Evolutionary conservation across 768 basidiomycete genomes (phyloP), one percentile per base, ranked within the genome.

Genomic region (Arthromyces matolae): DNA sequence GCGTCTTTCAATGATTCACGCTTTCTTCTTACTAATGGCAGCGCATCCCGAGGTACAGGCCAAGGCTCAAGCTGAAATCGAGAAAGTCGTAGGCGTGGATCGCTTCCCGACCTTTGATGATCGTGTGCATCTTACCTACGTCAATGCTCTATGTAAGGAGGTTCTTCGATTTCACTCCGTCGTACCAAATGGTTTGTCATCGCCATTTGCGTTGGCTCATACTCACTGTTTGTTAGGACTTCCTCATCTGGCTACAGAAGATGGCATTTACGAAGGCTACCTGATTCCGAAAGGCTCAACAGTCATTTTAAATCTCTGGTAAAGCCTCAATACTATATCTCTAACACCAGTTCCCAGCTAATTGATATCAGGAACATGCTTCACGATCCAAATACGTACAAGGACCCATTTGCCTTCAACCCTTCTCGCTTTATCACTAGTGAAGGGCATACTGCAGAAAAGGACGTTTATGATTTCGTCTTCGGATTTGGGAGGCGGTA

Each of bases 401-500:
- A 33, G 0, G 42, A 64, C 20, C 61, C 61, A 2, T 32, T 51
- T 45, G 35, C 4, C 4, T 63, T 64, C 48, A 39, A 55, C 5
- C 63, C 63, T 3, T 42, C 37, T 13, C 50, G 62, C 8, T 64
- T 61, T 19, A 27, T 60, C 10, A 12, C 6, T 2, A 37, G 40
- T 1, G 46, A 52, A 5, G 39, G 32, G 19, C 35, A 47, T 10
- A 16, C 16, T 7, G 61, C 68, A 3, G 66, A 72, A 36, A 29
- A 23, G 3, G 71, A 74, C 51, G 66, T 71, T 1, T 62, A 65
- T 13, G 59, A 58, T 5, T 58, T 70, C 19, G 68, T 67, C 33
- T 78, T 77, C 44, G 77, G 77, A 3, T 78, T 72, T 42, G 77
- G 78, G 20, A 56, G 77, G 52, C 63, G 76, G 62, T 61, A 22